These are phyloP conservation scores for Blastobotrys proliferans DNA, from an alignment of 1,139 yeast species.

Conservation along the genomic window DNA sequence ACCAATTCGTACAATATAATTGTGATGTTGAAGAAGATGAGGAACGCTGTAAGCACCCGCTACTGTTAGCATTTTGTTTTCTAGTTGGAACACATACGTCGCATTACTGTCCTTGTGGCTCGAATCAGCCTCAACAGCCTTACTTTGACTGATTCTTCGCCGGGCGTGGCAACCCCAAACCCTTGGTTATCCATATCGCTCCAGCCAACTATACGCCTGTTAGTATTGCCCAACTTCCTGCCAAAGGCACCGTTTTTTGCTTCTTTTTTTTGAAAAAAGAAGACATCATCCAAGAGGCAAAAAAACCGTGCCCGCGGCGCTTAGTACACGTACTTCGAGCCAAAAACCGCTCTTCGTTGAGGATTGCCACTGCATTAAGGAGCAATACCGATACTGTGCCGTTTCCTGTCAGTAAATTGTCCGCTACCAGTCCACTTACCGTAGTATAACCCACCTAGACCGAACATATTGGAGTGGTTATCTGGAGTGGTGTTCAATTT, in stretches of 20 bases:
- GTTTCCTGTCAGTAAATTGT: conserved; percentile 18
- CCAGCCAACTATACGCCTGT: conserved; percentile 26
- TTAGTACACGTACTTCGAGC: conserved; percentile 51
- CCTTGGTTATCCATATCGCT: conserved; percentile 30
- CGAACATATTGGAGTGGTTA: conserved; percentile 47
- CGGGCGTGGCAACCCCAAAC: conserved; percentile 39
- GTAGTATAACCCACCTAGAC: conserved; percentile 65
- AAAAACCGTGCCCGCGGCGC: too few relatives aligned
- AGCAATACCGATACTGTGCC: conserved; percentile 48
- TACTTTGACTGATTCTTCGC: conserved; percentile 48
- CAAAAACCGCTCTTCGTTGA: conserved; percentile 78
- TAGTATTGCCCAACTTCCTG: neutral
- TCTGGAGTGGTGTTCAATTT: neutral
- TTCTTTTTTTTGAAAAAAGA: too few relatives aligned
- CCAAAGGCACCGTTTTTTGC: too few relatives aligned
- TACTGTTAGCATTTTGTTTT: neutral
- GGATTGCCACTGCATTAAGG: conserved; percentile 72
- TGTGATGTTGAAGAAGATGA: conserved; percentile 61
- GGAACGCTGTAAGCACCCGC: conserved; percentile 54
- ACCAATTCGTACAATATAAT: conserved; percentile 70
- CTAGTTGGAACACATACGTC: conserved; percentile 43
- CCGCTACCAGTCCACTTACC: conserved; percentile 34
- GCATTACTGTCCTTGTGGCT: conserved; percentile 69
- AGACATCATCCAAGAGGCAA: too few relatives aligned
- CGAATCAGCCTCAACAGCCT: conserved; percentile 61